Base-by-base conservation (phyloP, 163 green algal species). In the Chlamydomonas reinhardtii region DNA sequence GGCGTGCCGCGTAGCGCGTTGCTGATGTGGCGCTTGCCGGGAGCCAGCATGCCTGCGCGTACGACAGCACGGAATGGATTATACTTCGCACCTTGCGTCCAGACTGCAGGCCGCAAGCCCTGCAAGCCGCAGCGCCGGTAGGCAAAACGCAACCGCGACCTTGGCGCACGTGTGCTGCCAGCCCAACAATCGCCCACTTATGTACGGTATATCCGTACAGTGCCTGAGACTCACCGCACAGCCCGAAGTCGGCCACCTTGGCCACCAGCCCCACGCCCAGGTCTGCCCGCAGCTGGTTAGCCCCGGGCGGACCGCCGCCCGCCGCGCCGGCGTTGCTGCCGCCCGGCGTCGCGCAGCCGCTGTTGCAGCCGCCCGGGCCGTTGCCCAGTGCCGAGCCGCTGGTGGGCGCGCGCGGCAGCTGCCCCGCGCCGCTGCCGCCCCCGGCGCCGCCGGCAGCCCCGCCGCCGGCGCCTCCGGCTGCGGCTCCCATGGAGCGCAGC, bases 11-110 rank as follows among this genome's bases (percentile, higher is more conserved):
- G 79, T 25, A 59, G 39, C 0, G 79, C 79, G 37, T 90, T 90
- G 79, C 35, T 74, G 73, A 90, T 84, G 79, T 90, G 86, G 31
- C 86, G 83, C 75, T 90, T 85, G 65, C 81, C 81, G 24, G 70
- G 81, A 3, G 81, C 56, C 70, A 87, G 25, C 56, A 79, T 81
- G 48, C 56, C 48, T 56, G 48, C 48, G 48, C 19, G 11, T 2
- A 56, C 48, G 19, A 56, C 43, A 54, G 43, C 43, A 11, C 43
- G 43, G n/a, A n/a, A n/a, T n/a, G n/a, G n/a, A n/a, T n/a, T n/a
- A n/a, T n/a, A n/a, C n/a, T n/a, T n/a, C n/a, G n/a, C n/a, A n/a
- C n/a, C n/a, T n/a, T n/a, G n/a, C n/a, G n/a, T n/a, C n/a, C n/a
- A n/a, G n/a, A n/a, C n/a, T n/a, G n/a, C n/a, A n/a, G n/a, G n/a